Percentiles rank a stretch among this genome's conserved stretches.
phyloP scores from a whole-genome alignment of 31 red algal genomes.

The Asparagopsis taxiformis region DNA sequence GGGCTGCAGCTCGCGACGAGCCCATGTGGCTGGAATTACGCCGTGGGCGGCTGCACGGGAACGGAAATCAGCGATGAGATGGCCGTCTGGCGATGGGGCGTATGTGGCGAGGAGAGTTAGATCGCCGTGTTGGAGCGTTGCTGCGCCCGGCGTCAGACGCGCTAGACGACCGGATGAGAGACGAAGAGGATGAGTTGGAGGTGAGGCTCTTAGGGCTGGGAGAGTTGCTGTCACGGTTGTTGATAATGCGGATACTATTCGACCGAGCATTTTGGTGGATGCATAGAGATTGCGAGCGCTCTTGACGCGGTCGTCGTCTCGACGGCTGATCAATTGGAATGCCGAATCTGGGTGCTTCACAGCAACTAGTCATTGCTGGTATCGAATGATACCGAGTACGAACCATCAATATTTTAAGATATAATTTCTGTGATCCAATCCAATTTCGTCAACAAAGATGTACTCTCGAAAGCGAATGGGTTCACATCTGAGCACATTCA shows the following conservation, averaged over 20 bases:
- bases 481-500: too few relatives aligned
- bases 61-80: constrained; percentile 54
- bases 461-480: too few relatives aligned
- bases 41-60: constrained; percentile 74
- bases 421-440: too few relatives aligned
- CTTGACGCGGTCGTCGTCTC: too few relatives aligned
- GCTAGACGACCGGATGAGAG: constrained; percentile 50
- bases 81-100: constrained; percentile 3
- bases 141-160: constrained; percentile 38
- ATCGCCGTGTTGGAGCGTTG: constrained; percentile 3
- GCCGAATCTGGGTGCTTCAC: too few relatives aligned
- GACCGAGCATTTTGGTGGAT: constrained; percentile 6
- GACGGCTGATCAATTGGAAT: too few relatives aligned
- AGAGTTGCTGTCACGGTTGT: constrained; percentile 14
- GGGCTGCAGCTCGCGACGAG: constrained; percentile 55
- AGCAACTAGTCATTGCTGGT: too few relatives aligned
- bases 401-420: too few relatives aligned
- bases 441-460: too few relatives aligned
- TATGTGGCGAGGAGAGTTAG: constrained; percentile 38
- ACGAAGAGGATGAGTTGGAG: constrained; percentile 4
- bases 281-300: neutral
- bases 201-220: constrained; percentile 9
- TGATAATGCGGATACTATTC: neutral
- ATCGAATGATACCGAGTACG: too few relatives aligned
- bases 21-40: constrained; percentile 70